A percentile compares a stretch with the other conserved stretches of the same genome.
Conservation (phyloP, 1,284 basidiomycete species). For the Fomes fomentarius region DNA sequence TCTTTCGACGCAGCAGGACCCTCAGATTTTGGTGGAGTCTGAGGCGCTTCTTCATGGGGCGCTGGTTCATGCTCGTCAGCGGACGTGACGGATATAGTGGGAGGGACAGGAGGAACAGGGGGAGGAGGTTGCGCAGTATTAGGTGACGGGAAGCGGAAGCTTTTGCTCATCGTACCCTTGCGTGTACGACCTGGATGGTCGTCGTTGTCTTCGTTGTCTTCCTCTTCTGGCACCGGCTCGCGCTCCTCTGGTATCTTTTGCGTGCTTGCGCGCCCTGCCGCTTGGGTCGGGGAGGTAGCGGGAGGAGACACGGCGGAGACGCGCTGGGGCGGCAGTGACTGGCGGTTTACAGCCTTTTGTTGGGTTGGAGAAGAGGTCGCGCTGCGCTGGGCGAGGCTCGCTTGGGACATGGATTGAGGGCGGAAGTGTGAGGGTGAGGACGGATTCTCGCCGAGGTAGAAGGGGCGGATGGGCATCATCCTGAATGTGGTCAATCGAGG, state of each 20-base stretch:
- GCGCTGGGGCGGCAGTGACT: constrained; percentile 63
- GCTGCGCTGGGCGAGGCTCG: constrained; percentile 53
- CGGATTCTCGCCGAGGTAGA: constrained; percentile 74
- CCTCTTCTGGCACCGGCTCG: constrained; percentile 37
- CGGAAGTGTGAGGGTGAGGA: constrained; percentile 52
- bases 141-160: constrained; percentile 73
- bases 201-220: constrained; percentile 22
- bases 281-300: constrained; percentile 47
- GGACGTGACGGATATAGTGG: constrained; percentile 8
- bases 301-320: constrained; percentile 37
- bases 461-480: constrained; percentile 85
- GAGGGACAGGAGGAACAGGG: constrained; percentile 25
- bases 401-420: constrained; percentile 79
- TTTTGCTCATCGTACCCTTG: constrained; percentile 74
- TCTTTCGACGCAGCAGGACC: constrained; percentile 1
- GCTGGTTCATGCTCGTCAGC: background rate
- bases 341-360: constrained; percentile 47
- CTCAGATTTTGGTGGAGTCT: constrained; percentile 14
- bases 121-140: constrained; percentile 28
- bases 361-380: constrained; percentile 38
- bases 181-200: constrained; percentile 32
- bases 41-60: constrained; percentile 2
- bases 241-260: constrained; percentile 51
- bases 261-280: constrained; percentile 25
- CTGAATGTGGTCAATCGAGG: constrained; percentile 40